Evolutionary conservation across 768 basidiomycete genomes (phyloP).

Genomic region (Kockovaella imperatae): DNA sequence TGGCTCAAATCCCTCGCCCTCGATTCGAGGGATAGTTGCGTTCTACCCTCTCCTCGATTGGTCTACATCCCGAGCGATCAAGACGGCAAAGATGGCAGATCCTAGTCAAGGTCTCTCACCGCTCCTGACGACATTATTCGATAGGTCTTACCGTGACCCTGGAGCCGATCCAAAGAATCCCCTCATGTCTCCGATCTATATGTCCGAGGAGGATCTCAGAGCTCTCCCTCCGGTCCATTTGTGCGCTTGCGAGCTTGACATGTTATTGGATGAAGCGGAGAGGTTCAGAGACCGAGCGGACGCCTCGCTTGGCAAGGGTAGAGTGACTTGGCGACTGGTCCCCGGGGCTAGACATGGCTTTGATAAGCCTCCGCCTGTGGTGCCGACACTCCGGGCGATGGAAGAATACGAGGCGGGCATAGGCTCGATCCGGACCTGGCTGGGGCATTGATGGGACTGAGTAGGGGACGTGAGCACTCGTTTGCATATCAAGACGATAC

Average conservation of each 20-base stretch:
- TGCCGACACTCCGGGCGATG: constrained; percentile 8
- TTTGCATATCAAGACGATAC: too few species aligned
- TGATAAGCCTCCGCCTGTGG: constrained; percentile 18
- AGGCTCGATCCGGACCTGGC: constrained; percentile 5
- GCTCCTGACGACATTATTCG: constrained; percentile 22
- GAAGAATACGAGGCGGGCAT: constrained; percentile 10
- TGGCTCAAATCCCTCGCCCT: neutral
- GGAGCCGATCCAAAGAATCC: constrained; percentile 7
- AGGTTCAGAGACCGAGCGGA: constrained; percentile 12
- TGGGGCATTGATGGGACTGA: too few species aligned
- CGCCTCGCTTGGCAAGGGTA: constrained; percentile 13
- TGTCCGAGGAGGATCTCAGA: constrained; percentile 14
- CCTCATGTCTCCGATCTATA: constrained; percentile 19
- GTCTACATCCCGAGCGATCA: constrained; percentile 12
- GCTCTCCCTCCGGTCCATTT: constrained; percentile 20
- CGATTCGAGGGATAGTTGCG: constrained; percentile 12
- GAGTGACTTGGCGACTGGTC: constrained; percentile 10
- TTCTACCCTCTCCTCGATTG: constrained; percentile 27
- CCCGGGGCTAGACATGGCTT: constrained; percentile 27
- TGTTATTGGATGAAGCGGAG: constrained; percentile 22
- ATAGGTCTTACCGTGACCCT: constrained; percentile 19
- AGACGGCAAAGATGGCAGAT: constrained; percentile 2
- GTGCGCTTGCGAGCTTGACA: constrained; percentile 22
- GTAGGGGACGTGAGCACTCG: too few species aligned
- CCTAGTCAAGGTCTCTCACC: constrained; percentile 13